Evolutionary conservation across 2,329 filamentous ascomycete species (phyloP).

Genomic region (Pseudogymnoascus destructans): DNA sequence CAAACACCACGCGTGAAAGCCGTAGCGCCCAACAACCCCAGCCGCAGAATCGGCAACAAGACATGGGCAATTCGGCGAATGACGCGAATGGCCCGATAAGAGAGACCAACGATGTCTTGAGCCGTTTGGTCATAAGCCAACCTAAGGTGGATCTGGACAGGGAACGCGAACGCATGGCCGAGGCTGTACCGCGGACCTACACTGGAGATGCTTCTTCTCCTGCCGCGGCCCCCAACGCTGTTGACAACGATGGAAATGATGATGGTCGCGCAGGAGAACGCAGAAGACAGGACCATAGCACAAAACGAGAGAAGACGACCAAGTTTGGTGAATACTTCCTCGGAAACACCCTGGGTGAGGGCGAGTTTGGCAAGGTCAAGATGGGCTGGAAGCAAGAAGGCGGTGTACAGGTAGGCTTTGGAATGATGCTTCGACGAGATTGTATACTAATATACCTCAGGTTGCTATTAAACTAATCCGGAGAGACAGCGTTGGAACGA

Average conservation of each 20-base stretch:
- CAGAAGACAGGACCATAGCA: conserved; percentile 45
- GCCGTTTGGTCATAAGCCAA: conserved; percentile 62
- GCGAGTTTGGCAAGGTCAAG: conserved; percentile 97
- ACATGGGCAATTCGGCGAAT: conserved; percentile 29
- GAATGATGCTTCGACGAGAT: background rate
- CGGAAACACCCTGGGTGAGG: conserved; percentile 90
- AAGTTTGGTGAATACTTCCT: conserved; percentile 94
- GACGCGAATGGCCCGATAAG: conserved; percentile 47
- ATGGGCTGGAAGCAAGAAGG: conserved; percentile 96
- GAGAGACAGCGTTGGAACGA: conserved; percentile 75
- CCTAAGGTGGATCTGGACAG: conserved; percentile 61
- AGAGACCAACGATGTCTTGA: conserved; percentile 68
- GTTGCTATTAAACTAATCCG: conserved; percentile 98
- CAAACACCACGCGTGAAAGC: conserved; percentile 30
- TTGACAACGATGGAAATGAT: conserved; percentile 36
- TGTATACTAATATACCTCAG: conserved; percentile 29
- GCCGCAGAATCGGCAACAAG: conserved; percentile 15
- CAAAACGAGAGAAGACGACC: conserved; percentile 55
- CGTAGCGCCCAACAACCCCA: conserved; percentile 26
- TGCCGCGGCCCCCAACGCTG: conserved; percentile 32
- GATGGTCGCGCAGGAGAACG: conserved; percentile 33
- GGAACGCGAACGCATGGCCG: conserved; percentile 54
- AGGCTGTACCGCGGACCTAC: conserved; percentile 32
- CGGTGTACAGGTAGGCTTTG: conserved; percentile 54
- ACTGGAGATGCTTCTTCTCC: conserved; percentile 23